These are phyloP conservation scores for Aspergillus viridinutans DNA, from an alignment of 2,329 filamentous ascomycete genomes.

Conservation along the genomic window DNA sequence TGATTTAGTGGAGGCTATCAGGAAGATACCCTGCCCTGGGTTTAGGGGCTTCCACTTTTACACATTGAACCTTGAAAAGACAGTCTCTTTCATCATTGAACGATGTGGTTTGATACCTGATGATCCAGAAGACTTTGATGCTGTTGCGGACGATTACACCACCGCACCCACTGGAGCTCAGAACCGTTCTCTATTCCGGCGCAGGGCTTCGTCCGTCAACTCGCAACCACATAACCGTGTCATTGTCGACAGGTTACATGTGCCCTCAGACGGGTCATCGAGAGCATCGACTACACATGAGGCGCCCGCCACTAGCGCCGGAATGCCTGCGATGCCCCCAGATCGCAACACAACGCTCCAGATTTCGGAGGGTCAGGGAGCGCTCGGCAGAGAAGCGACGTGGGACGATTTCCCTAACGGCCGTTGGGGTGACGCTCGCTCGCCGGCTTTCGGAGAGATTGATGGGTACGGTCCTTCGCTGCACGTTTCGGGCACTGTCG, in stretches of 20 bases:
- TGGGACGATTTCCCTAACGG: conserved; percentile 99
- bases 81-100: conserved; percentile 89
- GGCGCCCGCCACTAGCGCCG: conserved; percentile 71
- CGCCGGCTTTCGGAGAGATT: conserved; percentile 91
- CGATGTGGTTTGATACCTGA: conserved; percentile 73
- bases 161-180: conserved; percentile 20
- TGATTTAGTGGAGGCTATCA: conserved; percentile 77
- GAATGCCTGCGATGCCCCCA: conserved; percentile 66
- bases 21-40: conserved; percentile 55
- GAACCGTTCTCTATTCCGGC: conserved; percentile 35
- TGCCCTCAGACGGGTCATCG: conserved; percentile 30
- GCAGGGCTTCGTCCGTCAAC: conserved; percentile 72
- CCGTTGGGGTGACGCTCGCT: conserved; percentile 87
- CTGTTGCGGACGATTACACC: conserved; percentile 38
- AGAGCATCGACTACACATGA: conserved; percentile 50
- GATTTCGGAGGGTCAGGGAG: conserved; percentile 89
- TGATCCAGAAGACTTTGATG: conserved; percentile 46
- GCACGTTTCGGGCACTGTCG: conserved; percentile 81
- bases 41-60: conserved; percentile 93
- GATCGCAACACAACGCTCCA: conserved; percentile 79
- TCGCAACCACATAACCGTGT: conserved; percentile 84
- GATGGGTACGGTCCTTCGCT: conserved; percentile 97
- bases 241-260: conserved; percentile 63
- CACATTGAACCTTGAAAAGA: conserved; percentile 93
- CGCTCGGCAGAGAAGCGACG: conserved; percentile 86